These are phyloP conservation scores for Medicago ruthenica DNA, from an alignment of 306 rosid species.

Conservation along the genomic window DNA sequence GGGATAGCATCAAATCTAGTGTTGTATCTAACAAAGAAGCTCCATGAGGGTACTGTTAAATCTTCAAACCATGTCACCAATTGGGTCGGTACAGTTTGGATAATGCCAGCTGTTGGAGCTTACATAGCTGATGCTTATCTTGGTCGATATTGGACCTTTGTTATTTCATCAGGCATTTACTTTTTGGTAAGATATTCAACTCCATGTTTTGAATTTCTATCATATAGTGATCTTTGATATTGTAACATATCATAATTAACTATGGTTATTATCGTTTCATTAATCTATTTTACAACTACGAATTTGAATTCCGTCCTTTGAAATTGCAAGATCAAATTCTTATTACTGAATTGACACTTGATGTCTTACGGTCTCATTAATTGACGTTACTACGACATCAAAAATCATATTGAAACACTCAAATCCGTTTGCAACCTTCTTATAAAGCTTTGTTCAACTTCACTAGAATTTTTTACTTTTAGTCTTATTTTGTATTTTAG, in stretches of 20 bases:
- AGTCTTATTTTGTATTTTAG: neutral
- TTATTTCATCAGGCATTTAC: conserved; percentile 63
- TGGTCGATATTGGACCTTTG: conserved; percentile 75
- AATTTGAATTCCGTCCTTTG: too few species aligned
- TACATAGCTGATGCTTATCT: conserved; percentile 71
- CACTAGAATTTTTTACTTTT: neutral
- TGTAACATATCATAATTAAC: neutral
- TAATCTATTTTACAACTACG: too few species aligned
- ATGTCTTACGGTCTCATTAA: too few species aligned
- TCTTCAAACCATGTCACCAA: conserved; percentile 78
- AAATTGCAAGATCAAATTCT: too few species aligned
- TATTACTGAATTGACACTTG: too few species aligned
- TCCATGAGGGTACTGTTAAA: conserved; percentile 77
- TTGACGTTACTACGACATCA: neutral
- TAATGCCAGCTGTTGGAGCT: conserved; percentile 69
- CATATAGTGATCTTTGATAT: neutral
- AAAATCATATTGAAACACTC: neutral
- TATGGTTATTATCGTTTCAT: neutral
- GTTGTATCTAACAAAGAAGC: conserved; percentile 62
- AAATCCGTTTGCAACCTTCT: neutral
- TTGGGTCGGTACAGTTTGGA: conserved; percentile 75
- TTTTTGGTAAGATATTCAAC: conserved; percentile 50
- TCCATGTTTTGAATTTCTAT: neutral
- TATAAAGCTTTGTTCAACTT: too few species aligned
- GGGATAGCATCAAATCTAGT: conserved; percentile 75